phyloP scores from a whole-genome alignment of 192 early-diverging fungal genomes.

The Gaertneriomyces semiglobifer region DNA sequence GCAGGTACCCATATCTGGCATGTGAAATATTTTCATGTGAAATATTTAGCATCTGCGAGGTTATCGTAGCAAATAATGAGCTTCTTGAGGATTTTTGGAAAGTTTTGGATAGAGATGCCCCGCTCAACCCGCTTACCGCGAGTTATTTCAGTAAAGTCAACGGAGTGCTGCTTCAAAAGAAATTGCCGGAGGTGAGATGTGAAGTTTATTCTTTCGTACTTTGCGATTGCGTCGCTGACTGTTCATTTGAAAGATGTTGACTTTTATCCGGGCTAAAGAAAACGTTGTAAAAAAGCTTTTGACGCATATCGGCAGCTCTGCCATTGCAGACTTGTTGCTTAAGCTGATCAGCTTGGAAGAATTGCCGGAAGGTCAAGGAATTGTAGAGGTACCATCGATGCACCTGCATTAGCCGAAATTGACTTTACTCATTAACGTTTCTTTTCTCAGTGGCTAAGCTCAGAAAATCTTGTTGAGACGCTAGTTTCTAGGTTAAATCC shows the following conservation, averaged over 20 bases:
- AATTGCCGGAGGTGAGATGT: conserved; percentile 73
- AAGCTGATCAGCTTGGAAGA: conserved; percentile 93
- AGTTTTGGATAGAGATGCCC: conserved; percentile 71
- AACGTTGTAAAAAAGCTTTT: conserved; percentile 75
- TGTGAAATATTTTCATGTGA: conserved; percentile 77
- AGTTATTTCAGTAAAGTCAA: conserved; percentile 92
- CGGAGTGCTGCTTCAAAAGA: conserved; percentile 80
- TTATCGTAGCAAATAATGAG: conserved; percentile 63
- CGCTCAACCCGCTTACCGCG: conserved; percentile 76
- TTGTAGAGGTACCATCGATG: conserved; percentile 63
- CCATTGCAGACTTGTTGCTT: conserved; percentile 87
- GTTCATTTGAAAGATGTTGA: conserved; percentile 60
- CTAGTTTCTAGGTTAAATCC: conserved; percentile 81
- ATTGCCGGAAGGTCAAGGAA: conserved; percentile 75
- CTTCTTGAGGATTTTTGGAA: conserved; percentile 83
- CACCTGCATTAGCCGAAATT: background rate
- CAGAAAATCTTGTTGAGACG: conserved; percentile 69
- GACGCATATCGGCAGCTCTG: conserved; percentile 78
- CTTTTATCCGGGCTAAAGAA: conserved; percentile 75
- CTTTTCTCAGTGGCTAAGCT: conserved; percentile 81
- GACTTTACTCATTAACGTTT: conserved; percentile 61
- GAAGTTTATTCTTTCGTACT: background rate
- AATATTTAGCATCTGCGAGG: conserved; percentile 74
- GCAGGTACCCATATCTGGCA: conserved; percentile 78
- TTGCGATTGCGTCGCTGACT: background rate